Percentiles rank a stretch among this genome's conserved stretches.
Evolutionary conservation across 2,329 filamentous ascomycete species (phyloP).

Genomic region (Cercospora sojina): DNA sequence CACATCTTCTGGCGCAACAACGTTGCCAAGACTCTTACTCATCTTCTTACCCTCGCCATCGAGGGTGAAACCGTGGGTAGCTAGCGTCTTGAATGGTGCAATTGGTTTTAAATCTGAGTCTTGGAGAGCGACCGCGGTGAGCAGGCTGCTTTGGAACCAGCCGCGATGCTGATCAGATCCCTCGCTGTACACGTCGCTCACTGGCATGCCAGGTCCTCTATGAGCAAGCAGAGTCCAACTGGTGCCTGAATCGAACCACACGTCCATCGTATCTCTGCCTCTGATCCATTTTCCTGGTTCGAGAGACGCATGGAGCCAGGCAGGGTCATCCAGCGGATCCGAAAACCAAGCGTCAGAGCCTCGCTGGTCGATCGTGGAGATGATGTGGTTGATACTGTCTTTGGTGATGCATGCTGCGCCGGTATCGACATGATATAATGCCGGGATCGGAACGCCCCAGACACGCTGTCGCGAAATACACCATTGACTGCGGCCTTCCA

Average conservation of each 20-base stretch:
- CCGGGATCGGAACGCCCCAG: constrained; percentile 96
- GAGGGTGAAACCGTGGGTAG: constrained; percentile 93
- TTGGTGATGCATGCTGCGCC: constrained; percentile 71
- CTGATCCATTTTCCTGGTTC: constrained; percentile 61
- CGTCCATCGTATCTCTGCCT: constrained; percentile 95
- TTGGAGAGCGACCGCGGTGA: constrained; percentile 75
- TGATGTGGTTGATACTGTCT: constrained; percentile 80
- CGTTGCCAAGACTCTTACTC: constrained; percentile 95
- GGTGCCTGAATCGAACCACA: constrained; percentile 98
- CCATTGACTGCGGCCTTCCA: constrained; percentile 89
- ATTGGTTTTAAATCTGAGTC: constrained; percentile 41
- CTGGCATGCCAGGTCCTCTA: constrained; percentile 41
- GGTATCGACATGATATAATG: constrained; percentile 68
- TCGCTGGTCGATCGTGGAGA: constrained; percentile 70
- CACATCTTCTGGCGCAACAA: constrained; percentile 75
- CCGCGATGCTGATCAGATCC: constrained; percentile 94
- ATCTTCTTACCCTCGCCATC: constrained; percentile 93
- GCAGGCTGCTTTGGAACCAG: constrained; percentile 95
- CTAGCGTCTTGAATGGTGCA: constrained; percentile 82
- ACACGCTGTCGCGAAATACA: constrained; percentile 94
- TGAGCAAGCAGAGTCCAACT: constrained; percentile 69
- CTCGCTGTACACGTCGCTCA: constrained; percentile 86
- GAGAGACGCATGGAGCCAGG: constrained; percentile 72
- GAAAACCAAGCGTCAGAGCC: constrained; percentile 96
- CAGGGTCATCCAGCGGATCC: constrained; percentile 69